Base-by-base conservation (phyloP, 306 rosid species). In the Vigna hirtella region DNA sequence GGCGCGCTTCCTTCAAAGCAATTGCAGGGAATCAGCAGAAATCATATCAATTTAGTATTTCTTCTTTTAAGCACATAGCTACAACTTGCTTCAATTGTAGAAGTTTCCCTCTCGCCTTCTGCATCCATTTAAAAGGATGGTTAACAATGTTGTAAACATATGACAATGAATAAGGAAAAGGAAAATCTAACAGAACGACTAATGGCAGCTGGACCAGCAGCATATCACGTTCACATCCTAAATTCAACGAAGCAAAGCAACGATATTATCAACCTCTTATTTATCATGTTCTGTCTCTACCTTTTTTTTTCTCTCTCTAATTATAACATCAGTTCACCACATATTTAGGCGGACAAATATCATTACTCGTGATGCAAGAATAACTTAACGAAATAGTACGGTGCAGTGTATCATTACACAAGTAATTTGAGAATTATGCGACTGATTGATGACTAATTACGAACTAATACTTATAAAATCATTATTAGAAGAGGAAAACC, bases 51-150 rank as follows among this genome's bases (percentile, higher is more conserved):
- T 78, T 77, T 57, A 83, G 67, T 36, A 85, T 70, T 22, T 82
- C 91, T 24, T 90, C 93, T 86, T 91, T 85, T 88, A 95, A 87
- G 73, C 91, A 93, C 91, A 85, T 56, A 32, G 94, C 83, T 72
- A 93, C 67, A 34, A 85, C 77, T 38, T 79, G 89, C 81, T 88
- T 95, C 90, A 95, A 76, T 77, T 93, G 97, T 51, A 79, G 81
- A 89, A 90, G 79, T 91, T 93, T 93, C 42, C 86, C 83, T 82
- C 90, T 89, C 32, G 87, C 90, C 80, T 64, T 79, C 99, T 95
- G 98, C 91, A 81, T 43, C 66, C 49, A 72, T 72, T 70, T 70
- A 72, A 59, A 15, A 83, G 56, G 59, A 77, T 52, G 32, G 68
- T 51, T 22, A 30, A 38, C 42, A 20, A 58, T 45, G 34, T 28